Conservation (phyloP, 352 stramenopile genomes). For the Phytopythium litorale region DNA sequence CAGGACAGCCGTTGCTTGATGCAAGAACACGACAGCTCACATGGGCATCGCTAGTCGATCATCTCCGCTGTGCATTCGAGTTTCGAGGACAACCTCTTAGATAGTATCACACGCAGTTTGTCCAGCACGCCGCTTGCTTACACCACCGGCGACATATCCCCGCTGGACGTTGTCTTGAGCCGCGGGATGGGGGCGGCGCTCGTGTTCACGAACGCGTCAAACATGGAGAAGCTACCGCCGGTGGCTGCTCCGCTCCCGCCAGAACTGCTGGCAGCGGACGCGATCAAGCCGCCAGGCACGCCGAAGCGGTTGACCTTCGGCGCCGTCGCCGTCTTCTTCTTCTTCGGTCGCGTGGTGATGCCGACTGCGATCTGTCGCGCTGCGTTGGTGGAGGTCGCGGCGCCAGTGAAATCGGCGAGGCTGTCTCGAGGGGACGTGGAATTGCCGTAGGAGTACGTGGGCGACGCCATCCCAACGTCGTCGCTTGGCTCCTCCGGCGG, state of each 20-base stretch:
- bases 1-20: neutral
- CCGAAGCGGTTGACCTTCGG: slow-evolving; percentile 33
- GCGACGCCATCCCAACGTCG: neutral
- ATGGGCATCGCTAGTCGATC: neutral
- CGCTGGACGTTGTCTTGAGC: slow-evolving; percentile 33
- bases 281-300: slow-evolving; percentile 12
- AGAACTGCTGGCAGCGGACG: neutral
- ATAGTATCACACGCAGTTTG: neutral
- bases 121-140: slow-evolving; percentile 2
- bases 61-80: neutral
- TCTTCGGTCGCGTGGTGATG: slow-evolving; percentile 32
- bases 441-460: slow-evolving; percentile 2
- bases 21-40: neutral
- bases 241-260: slow-evolving; percentile 1
- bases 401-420: slow-evolving; percentile 1
- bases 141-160: slow-evolving; percentile 21
- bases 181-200: slow-evolving; percentile 34
- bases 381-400: slow-evolving; percentile 12
- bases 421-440: neutral
- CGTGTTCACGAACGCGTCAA: slow-evolving; percentile 77
- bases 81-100: neutral
- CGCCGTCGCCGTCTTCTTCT: slow-evolving; percentile 13
- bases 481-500: neutral
- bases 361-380: slow-evolving; percentile 40
- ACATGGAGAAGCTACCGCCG: slow-evolving; percentile 38